A percentile compares a stretch with the other conserved stretches of the same genome.
phyloP scores from a whole-genome alignment of 2,329 filamentous ascomycete genomes.

The Whalleya microplaca region DNA sequence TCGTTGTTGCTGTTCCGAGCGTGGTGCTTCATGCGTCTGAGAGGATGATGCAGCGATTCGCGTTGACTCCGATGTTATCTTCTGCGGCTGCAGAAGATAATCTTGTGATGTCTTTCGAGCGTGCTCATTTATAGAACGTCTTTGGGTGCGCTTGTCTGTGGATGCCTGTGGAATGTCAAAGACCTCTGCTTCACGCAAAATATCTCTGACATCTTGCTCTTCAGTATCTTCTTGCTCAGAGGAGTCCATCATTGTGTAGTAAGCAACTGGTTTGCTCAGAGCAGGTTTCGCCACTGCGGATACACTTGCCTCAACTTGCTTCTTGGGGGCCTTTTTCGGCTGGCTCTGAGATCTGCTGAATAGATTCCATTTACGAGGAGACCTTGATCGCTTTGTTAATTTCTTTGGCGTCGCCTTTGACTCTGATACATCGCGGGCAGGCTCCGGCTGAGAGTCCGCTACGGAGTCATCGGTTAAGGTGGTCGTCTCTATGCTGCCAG shows the following conservation, averaged over 20 bases:
- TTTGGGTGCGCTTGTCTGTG: constrained; percentile 12
- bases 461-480: constrained; percentile 62
- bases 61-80: not conserved
- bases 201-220: constrained; percentile 48
- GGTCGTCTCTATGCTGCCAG: constrained; percentile 61
- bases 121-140: constrained; percentile 23
- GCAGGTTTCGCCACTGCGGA: constrained; percentile 53
- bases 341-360: constrained; percentile 60
- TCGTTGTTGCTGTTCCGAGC: constrained; percentile 4
- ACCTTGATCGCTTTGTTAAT: constrained; percentile 56
- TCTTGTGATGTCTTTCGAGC: constrained; percentile 7
- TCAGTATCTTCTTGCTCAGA: constrained; percentile 54
- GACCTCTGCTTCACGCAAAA: constrained; percentile 54
- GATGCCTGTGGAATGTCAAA: constrained; percentile 26
- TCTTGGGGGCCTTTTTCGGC: constrained; percentile 40
- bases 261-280: constrained; percentile 57
- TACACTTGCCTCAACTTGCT: constrained; percentile 45
- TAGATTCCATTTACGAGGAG: constrained; percentile 66
- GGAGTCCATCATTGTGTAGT: constrained; percentile 65
- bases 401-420: constrained; percentile 51
- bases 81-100: constrained; percentile 1
- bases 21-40: constrained; percentile 3
- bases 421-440: constrained; percentile 37
- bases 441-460: constrained; percentile 44
- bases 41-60: not conserved